Conservation (phyloP, 73 alveolate genomes). For the Symbiodinium pilosum region DNA sequence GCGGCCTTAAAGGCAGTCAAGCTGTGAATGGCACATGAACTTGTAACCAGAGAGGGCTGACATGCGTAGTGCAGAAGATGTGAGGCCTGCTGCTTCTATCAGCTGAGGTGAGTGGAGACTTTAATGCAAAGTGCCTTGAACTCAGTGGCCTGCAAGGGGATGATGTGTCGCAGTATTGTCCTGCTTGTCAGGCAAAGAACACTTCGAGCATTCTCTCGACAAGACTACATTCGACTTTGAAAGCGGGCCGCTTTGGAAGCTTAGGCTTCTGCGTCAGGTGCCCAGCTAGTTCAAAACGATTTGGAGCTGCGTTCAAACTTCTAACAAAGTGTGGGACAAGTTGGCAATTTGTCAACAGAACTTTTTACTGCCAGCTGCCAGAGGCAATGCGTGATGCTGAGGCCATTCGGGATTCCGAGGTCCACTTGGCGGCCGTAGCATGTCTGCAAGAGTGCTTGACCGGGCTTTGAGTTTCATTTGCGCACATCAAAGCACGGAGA, state of each 20-base stretch:
- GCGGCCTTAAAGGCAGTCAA: background rate
- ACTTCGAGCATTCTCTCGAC: constrained; percentile 72
- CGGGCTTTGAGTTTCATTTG: too few relatives aligned
- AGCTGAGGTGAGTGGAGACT: constrained; percentile 53
- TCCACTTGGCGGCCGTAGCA: background rate
- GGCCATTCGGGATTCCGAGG: constrained; percentile 2
- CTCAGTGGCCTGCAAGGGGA: background rate
- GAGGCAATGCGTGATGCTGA: background rate
- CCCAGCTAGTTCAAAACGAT: background rate
- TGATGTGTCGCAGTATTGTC: background rate
- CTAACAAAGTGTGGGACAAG: background rate
- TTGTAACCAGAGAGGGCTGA: too few relatives aligned
- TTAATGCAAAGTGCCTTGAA: constrained; percentile 44
- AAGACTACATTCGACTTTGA: constrained; percentile 44
- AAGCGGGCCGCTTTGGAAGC: constrained; percentile 78
- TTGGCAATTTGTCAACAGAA: background rate
- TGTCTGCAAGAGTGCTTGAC: background rate
- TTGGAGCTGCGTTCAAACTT: background rate
- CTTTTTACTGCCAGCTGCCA: background rate
- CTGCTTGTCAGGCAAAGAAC: constrained; percentile 53
- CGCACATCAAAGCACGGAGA: background rate
- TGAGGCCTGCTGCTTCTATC: too few relatives aligned
- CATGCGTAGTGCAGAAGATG: too few relatives aligned
- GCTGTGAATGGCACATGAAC: too few relatives aligned
- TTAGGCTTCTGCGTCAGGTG: constrained; percentile 36